Evolutionary conservation across 352 stramenopile genomes (phyloP).

Genomic region (Phytophthora foliorum): DNA sequence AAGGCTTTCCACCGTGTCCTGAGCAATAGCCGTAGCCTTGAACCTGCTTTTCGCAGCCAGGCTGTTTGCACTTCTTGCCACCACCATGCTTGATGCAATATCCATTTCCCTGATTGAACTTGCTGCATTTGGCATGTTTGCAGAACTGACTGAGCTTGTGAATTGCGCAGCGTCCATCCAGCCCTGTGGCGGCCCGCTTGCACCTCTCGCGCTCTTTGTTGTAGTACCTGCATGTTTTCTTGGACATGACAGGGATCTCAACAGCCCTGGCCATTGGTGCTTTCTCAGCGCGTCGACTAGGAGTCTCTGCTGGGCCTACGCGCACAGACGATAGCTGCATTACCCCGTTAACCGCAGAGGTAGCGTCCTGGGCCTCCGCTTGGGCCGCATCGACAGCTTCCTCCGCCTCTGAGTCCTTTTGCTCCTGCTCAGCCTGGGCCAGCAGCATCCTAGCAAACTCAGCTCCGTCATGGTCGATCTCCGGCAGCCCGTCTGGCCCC

Average conservation of each 20-base stretch:
- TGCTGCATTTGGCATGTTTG: constrained; percentile 78
- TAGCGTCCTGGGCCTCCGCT: constrained; percentile 33
- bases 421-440: constrained; percentile 69
- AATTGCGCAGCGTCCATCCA: constrained; percentile 81
- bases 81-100: constrained; percentile 90
- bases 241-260: constrained; percentile 31
- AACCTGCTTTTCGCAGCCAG: constrained; percentile 84
- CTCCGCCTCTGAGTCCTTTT: constrained; percentile 32
- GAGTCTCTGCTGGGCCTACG: constrained; percentile 21
- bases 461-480: constrained; percentile 74
- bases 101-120: constrained; percentile 89
- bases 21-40: constrained; percentile 89
- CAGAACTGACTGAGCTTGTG: constrained; percentile 90
- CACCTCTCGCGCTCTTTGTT: constrained; percentile 78
- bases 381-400: constrained; percentile 27
- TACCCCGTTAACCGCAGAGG: constrained; percentile 22
- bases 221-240: constrained; percentile 77
- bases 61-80: constrained; percentile 86
- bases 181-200: constrained; percentile 66
- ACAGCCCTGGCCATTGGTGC: constrained; percentile 22
- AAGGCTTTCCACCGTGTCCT: constrained; percentile 80
- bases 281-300: constrained; percentile 12
- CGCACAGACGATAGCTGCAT: constrained; percentile 35
- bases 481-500: constrained; percentile 59
- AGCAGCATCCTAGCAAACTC: constrained; percentile 82